Percentiles rank a stretch among this genome's conserved stretches.
These are phyloP conservation scores for Hymenotorrendiella dingleyae DNA, from an alignment of 2,329 filamentous ascomycete genomes.

Conservation along the genomic window DNA sequence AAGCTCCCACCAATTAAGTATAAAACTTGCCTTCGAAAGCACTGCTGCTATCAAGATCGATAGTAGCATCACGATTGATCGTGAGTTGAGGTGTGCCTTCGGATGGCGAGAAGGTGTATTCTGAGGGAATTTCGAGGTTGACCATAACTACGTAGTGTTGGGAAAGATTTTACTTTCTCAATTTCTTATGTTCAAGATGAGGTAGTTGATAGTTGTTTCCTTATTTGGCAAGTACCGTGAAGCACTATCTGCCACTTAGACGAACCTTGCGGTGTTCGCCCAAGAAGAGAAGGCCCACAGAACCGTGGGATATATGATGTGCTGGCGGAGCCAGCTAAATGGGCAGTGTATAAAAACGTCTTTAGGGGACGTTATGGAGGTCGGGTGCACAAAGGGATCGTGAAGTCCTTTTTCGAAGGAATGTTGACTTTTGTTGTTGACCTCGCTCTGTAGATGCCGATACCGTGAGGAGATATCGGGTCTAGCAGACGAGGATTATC, in stretches of 20 bases:
- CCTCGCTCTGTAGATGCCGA: conserved; percentile 74
- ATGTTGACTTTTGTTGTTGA: conserved; percentile 66
- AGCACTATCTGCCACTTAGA: conserved; percentile 98
- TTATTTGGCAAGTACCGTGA: conserved; percentile 53
- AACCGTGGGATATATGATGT: conserved; percentile 53
- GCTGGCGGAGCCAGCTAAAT: conserved; percentile 89
- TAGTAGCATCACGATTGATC: conserved; percentile 91
- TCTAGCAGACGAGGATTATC: conserved; percentile 69
- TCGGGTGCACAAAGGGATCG: conserved; percentile 74
- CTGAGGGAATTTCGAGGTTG: conserved; percentile 70
- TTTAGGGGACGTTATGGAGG: conserved; percentile 83
- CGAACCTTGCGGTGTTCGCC: conserved; percentile 89
- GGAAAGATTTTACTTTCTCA: too few relatives aligned
- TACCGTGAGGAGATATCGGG: conserved; percentile 79
- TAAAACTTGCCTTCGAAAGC: conserved; percentile 80
- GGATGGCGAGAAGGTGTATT: conserved; percentile 78
- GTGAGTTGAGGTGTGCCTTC: conserved; percentile 83
- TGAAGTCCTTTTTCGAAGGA: conserved; percentile 77
- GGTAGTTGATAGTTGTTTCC: too few relatives aligned
- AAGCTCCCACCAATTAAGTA: neutral
- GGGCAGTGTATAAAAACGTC: conserved; percentile 48
- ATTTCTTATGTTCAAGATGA: conserved; percentile 5
- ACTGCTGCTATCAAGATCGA: conserved; percentile 89
- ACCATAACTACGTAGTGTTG: conserved; percentile 70
- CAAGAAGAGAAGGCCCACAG: conserved; percentile 97